Conservation (phyloP, 306 rosid genomes). For the Alnus rubra region DNA sequence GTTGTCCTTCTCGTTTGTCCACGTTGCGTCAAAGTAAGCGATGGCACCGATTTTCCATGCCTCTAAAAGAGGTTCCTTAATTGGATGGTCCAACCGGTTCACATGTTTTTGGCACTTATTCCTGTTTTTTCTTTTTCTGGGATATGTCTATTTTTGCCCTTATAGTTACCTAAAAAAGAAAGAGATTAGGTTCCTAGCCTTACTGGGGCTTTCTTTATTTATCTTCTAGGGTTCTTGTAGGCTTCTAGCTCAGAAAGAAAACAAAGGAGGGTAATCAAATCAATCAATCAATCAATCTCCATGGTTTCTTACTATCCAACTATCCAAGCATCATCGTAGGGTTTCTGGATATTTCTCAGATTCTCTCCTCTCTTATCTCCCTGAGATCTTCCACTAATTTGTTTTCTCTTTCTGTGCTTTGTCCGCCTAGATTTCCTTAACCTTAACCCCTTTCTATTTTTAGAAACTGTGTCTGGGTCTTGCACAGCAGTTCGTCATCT, state of each 20-base stretch:
- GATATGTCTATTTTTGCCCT: slow-evolving; percentile 37
- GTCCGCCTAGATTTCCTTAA: not conserved
- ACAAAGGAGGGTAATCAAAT: not conserved
- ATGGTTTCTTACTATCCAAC: not conserved
- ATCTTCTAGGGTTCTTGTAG: slow-evolving; percentile 29
- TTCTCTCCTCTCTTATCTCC: slow-evolving; percentile 13
- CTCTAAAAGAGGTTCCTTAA: not conserved
- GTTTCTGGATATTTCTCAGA: slow-evolving; percentile 27
- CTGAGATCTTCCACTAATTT: slow-evolving; percentile 23
- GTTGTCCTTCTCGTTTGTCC: slow-evolving; percentile 45
- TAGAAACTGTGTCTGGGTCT: slow-evolving; percentile 16
- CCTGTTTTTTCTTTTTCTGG: slow-evolving; percentile 49
- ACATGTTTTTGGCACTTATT: slow-evolving; percentile 49
- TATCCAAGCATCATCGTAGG: slow-evolving; percentile 24
- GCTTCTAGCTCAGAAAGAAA: not conserved
- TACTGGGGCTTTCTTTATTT: slow-evolving; percentile 13
- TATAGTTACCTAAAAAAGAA: slow-evolving; percentile 60
- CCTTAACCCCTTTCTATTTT: slow-evolving; percentile 25
- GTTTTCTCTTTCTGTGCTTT: not conserved
- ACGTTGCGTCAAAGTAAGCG: slow-evolving; percentile 28
- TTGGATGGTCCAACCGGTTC: slow-evolving; percentile 13
- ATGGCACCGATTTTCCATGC: slow-evolving; percentile 30
- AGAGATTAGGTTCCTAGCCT: slow-evolving; percentile 45
- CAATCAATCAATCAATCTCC: slow-evolving; percentile 23
- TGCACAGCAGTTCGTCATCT: not conserved